Percentiles rank a stretch among this genome's conserved stretches.
These are phyloP conservation scores for Amanita thiersii DNA, from an alignment of 768 basidiomycete genomes.

Conservation along the genomic window DNA sequence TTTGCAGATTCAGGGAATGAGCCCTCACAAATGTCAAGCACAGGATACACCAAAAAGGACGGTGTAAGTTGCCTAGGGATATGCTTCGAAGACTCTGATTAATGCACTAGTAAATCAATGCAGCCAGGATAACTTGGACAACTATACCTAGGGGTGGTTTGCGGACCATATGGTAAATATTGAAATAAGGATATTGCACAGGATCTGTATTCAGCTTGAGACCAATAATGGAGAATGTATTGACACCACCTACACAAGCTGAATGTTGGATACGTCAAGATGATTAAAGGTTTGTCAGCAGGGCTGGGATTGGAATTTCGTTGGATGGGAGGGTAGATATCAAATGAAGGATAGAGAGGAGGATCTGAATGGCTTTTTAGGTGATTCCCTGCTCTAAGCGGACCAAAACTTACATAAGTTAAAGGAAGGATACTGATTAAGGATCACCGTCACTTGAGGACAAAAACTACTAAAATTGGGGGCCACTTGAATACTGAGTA, in stretches of 20 bases:
- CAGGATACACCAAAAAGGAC: conserved; percentile 14
- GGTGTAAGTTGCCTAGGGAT: no score
- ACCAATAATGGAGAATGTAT: background rate
- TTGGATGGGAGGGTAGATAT: conserved; percentile 18
- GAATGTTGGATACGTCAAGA: conserved; percentile 24
- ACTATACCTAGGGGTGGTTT: no score
- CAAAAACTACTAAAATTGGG: background rate
- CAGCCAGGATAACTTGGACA: no score
- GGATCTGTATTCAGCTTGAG: conserved; percentile 9
- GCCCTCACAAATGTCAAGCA: conserved; percentile 13
- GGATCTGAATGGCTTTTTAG: conserved; percentile 16
- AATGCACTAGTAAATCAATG: no score
- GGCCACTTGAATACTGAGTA: conserved; percentile 26
- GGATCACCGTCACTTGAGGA: conserved; percentile 6
- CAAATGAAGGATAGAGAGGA: conserved; percentile 27
- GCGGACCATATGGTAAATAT: conserved; percentile 14
- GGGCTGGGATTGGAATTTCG: conserved; percentile 5
- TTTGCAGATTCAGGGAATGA: background rate
- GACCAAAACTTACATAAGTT: conserved; percentile 25
- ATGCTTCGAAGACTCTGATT: no score
- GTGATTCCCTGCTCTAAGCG: background rate
- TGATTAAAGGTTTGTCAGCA: background rate
- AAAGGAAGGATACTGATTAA: conserved; percentile 22
- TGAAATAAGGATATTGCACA: conserved; percentile 14
- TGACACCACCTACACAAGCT: conserved; percentile 20